Base-by-base conservation (phyloP, 352 stramenopile species). In the Blastocystis sp. region DNA sequence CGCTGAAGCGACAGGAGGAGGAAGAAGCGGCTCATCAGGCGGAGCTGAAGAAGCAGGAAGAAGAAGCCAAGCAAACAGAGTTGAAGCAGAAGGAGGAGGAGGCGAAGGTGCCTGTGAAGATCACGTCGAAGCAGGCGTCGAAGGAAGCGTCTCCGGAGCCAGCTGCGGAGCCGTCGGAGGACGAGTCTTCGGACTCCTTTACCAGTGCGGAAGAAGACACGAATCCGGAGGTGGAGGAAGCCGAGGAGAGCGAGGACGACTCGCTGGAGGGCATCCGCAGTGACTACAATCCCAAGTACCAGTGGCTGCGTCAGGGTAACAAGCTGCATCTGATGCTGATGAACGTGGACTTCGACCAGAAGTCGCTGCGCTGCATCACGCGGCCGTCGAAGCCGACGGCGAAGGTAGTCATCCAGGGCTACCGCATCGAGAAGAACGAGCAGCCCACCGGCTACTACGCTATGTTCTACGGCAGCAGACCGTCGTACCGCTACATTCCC, bases 241-340 rank as follows among this genome's bases (percentile, higher is more conserved):
- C 36, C 2, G 36, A 46, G 21, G 48, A 64, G 21, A 40, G 29
- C 2, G 61, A 72, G 8, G 61, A 48, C n/a, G 61, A 69, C 36
- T 14, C 36, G 4, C 42, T 72, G 29, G 61, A 36, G 16, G 16
- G 6, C 18, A 61, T 81, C 24, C 27, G 44, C 21, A 57, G 69
- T 51, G 46, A 63, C n/a, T 81, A 64, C 46, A 59, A 64, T 11
- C 69, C 69, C 1, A 81, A 81, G n/a, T 81, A 81, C 42, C 69
- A 81, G 48, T 81, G 69, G 69, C 53, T 81, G n/a, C 18, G 48
- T n/a, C 24, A 81, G 53, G 69, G 53, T 8, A 81, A 81, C 40
- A 2, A 64, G 24, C 24, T 81, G 14, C 36, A 64, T 61, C 21
- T 81, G 24, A 64, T 81, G 8, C n/a, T 81, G 2, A 32, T 81